These are phyloP conservation scores for Schizosaccharomyces versatilis DNA, from an alignment of 1,139 yeast species.

Conservation along the genomic window DNA sequence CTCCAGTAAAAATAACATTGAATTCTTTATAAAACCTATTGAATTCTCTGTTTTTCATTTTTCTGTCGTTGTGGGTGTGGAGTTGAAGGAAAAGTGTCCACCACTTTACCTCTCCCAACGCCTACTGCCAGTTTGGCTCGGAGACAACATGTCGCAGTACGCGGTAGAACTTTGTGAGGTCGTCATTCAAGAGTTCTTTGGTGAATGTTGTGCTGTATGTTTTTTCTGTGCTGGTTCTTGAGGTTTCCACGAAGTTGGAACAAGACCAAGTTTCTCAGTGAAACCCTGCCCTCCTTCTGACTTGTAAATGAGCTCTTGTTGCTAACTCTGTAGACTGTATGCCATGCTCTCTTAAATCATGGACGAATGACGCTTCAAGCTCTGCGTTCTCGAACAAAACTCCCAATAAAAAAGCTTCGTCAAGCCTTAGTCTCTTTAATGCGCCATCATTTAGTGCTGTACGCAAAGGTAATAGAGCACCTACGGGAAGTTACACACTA, in stretches of 20 bases:
- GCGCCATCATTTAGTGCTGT: constrained; percentile 23
- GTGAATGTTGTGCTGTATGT: constrained; percentile 19
- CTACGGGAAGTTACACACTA: constrained; percentile 7
- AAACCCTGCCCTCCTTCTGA: too few species aligned
- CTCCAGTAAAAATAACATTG: too few species aligned
- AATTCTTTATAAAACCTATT: too few species aligned
- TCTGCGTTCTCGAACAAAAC: constrained; percentile 16
- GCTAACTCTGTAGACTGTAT: constrained; percentile 14
- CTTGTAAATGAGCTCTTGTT: background rate
- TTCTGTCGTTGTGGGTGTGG: too few species aligned
- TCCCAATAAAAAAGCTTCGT: constrained; percentile 19
- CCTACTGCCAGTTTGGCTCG: background rate
- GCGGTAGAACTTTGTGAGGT: constrained; percentile 19
- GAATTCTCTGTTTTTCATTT: too few species aligned
- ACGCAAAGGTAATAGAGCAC: constrained; percentile 9
- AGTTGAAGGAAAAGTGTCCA: too few species aligned
- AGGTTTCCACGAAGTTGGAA: background rate
- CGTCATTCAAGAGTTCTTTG: constrained; percentile 20
- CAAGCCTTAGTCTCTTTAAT: constrained; percentile 22
- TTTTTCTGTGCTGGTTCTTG: background rate
- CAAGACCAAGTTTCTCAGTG: background rate
- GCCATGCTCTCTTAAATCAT: constrained; percentile 18
- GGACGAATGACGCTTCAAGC: constrained; percentile 21
- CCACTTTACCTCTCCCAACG: too few species aligned
- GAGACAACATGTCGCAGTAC: constrained; percentile 5